These are phyloP conservation scores for Draba incana DNA, from an alignment of 345 rosid species.

Conservation along the genomic window DNA sequence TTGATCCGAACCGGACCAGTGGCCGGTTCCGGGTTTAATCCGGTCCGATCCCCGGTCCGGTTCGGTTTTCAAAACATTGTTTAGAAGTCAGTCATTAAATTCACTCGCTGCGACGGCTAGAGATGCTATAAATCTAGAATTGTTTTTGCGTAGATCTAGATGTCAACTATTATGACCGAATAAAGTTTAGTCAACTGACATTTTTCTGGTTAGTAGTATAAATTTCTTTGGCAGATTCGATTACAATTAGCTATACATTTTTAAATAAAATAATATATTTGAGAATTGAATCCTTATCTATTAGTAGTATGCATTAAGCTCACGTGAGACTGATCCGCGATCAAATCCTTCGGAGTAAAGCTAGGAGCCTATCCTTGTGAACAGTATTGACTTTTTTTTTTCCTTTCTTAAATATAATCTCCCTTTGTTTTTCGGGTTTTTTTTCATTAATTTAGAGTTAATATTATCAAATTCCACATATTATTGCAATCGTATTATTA, in stretches of 20 bases:
- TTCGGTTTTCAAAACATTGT: no score
- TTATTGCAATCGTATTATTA: no score
- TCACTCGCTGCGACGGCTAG: not conserved
- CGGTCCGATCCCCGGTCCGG: no score
- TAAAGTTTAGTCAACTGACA: slow-evolving; percentile 24
- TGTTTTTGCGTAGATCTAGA: slow-evolving; percentile 31
- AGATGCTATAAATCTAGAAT: not conserved
- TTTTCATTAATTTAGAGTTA: no score
- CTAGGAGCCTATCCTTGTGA: slow-evolving; percentile 38
- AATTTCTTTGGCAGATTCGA: not conserved
- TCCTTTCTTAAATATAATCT: no score
- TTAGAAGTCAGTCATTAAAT: not conserved
- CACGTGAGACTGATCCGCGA: slow-evolving; percentile 37
- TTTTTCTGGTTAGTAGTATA: slow-evolving; percentile 3
- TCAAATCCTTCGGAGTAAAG: slow-evolving; percentile 32
- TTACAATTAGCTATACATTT: not conserved
- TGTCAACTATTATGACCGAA: slow-evolving; percentile 17
- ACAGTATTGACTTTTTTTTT: not conserved
- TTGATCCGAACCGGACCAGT: no score
- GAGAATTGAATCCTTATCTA: slow-evolving; percentile 15
- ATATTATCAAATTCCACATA: no score
- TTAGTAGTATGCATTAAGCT: slow-evolving; percentile 5
- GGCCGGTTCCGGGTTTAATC: no score
- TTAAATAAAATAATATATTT: not conserved
- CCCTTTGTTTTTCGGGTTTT: no score